These are phyloP conservation scores for Berkeleyomyces basicola DNA, from an alignment of 2,329 filamentous ascomycete species.

Conservation along the genomic window DNA sequence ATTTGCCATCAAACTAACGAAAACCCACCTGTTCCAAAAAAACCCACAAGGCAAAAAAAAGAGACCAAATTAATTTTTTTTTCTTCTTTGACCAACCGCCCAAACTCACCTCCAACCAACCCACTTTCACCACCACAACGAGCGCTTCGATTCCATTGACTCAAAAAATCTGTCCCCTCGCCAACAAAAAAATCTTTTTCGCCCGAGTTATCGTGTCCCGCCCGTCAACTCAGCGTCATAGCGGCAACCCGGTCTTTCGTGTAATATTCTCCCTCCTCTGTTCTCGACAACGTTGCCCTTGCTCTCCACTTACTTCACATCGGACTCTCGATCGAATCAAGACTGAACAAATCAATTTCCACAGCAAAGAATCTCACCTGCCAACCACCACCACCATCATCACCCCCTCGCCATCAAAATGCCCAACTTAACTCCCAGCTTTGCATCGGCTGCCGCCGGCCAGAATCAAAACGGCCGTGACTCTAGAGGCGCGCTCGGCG, in stretches of 20 bases:
- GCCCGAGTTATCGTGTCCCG: not conserved
- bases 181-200: not conserved
- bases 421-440: slow-evolving; percentile 65
- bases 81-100: not conserved
- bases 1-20: not conserved
- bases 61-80: not conserved
- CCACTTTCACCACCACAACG: slow-evolving; percentile 1
- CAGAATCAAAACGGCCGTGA: slow-evolving; percentile 45
- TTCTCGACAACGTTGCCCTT: not conserved
- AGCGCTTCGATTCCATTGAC: not conserved
- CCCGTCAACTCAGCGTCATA: not conserved
- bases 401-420: slow-evolving; percentile 24
- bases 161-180: not conserved
- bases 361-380: not conserved
- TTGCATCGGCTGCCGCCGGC: slow-evolving; percentile 67
- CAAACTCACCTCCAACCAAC: not conserved
- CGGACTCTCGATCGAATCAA: not conserved
- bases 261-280: not conserved
- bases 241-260: not conserved
- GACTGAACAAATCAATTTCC: not conserved
- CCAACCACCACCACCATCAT: not conserved
- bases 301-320: not conserved
- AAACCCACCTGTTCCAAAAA: not conserved
- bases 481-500: slow-evolving; percentile 38
- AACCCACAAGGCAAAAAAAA: not conserved